Conservation (phyloP, 177 flowering plant genomes). For the Vitis hybrid region DNA sequence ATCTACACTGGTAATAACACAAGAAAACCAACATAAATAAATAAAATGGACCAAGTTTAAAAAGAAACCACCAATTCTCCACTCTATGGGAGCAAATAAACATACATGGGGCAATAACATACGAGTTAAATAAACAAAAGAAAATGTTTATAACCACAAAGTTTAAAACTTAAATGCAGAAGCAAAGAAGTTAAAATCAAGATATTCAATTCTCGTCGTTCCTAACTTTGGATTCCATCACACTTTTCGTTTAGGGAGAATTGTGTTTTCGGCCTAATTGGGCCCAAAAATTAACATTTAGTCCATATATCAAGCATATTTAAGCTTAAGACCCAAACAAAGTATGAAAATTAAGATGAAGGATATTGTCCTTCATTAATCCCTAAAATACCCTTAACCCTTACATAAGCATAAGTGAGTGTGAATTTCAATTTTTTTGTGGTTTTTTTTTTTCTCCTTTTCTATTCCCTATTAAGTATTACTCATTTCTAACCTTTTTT, state of each 20-base stretch:
- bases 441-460: too few species aligned
- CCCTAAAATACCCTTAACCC: too few species aligned
- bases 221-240: conserved; percentile 44
- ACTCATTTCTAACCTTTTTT: too few species aligned
- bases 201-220: conserved; percentile 3
- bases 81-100: background rate
- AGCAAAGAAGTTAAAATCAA: background rate
- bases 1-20: background rate
- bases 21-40: background rate
- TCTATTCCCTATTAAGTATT: too few species aligned
- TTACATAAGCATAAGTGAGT: too few species aligned
- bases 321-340: background rate
- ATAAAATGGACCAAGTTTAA: too few species aligned
- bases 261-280: conserved; percentile 10
- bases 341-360: background rate
- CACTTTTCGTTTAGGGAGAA: conserved; percentile 20
- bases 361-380: too few species aligned
- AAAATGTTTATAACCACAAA: background rate
- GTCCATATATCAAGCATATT: background rate
- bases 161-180: background rate
- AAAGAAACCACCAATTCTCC: background rate
- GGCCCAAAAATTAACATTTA: background rate
- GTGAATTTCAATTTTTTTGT: too few species aligned
- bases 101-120: background rate
- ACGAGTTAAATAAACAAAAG: background rate